Evolutionary conservation across 2,329 filamentous ascomycete genomes (phyloP).

Genomic region (Diaporthe nobilis): DNA sequence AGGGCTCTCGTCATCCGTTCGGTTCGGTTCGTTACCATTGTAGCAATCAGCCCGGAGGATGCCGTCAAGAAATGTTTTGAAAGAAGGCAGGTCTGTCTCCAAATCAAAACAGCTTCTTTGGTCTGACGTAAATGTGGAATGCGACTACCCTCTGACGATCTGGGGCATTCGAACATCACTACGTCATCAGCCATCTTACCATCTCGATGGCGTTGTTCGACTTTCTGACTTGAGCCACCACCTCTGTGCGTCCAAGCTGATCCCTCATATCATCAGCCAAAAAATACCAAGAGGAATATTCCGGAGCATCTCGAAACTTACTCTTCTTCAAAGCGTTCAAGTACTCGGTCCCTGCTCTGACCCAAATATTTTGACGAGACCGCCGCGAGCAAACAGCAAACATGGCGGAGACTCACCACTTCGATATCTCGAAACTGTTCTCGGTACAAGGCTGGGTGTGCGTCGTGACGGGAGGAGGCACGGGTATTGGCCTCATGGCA

Average conservation of each 20-base stretch:
- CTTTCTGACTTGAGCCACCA: neutral
- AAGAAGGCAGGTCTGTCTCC: neutral
- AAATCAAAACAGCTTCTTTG: neutral
- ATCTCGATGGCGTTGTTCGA: constrained; percentile 2
- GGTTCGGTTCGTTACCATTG: too few relatives aligned
- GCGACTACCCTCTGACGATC: constrained; percentile 10
- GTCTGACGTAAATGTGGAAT: constrained; percentile 33
- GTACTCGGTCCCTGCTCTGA: neutral
- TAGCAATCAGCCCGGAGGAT: neutral
- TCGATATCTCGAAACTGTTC: constrained; percentile 52
- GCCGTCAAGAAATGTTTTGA: neutral
- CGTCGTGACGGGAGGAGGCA: constrained; percentile 63
- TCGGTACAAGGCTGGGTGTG: constrained; percentile 53
- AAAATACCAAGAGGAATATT: neutral
- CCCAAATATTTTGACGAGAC: neutral
- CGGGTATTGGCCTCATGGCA: constrained; percentile 79
- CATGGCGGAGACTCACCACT: constrained; percentile 54
- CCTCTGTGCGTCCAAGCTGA: neutral
- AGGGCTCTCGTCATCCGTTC: too few relatives aligned
- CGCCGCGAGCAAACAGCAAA: neutral
- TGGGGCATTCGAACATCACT: constrained; percentile 29
- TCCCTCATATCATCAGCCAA: neutral
- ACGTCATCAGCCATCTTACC: constrained; percentile 29
- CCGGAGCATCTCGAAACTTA: too few relatives aligned
- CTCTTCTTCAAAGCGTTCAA: neutral